Conservation (phyloP, 2,329 filamentous ascomycete genomes). For the Penicillium sp. region DNA sequence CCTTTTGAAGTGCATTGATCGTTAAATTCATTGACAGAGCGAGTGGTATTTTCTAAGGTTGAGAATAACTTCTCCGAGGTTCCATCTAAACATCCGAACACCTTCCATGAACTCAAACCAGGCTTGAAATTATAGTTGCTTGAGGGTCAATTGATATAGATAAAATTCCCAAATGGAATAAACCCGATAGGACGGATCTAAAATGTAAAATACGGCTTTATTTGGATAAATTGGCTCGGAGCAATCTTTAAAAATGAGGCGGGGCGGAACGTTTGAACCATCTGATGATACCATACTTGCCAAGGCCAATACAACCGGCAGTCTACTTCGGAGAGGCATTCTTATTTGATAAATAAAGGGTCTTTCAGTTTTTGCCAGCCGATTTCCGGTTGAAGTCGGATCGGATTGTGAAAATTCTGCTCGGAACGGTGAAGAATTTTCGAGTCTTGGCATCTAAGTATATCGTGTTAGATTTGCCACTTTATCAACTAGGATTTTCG, state of each 20-base stretch:
- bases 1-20: too few relatives aligned
- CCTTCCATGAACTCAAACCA: neutral
- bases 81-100: neutral
- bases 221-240: neutral
- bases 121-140: neutral
- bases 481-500: neutral
- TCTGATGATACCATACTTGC: neutral
- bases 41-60: neutral
- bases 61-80: neutral
- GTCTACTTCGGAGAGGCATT: neutral
- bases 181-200: neutral
- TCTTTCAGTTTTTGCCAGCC: neutral
- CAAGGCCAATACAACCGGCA: neutral
- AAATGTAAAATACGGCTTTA: neutral
- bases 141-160: neutral
- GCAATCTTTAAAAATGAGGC: too few relatives aligned
- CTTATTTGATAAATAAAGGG: neutral
- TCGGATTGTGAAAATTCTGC: neutral
- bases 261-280: too few relatives aligned
- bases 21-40: too few relatives aligned
- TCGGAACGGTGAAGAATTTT: neutral
- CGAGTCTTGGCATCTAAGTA: neutral
- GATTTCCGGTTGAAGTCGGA: neutral
- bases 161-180: neutral
- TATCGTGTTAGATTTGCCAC: neutral